Base-by-base conservation (phyloP, 2,329 filamentous ascomycete genomes). In the Penicillium psychrosexuale region DNA sequence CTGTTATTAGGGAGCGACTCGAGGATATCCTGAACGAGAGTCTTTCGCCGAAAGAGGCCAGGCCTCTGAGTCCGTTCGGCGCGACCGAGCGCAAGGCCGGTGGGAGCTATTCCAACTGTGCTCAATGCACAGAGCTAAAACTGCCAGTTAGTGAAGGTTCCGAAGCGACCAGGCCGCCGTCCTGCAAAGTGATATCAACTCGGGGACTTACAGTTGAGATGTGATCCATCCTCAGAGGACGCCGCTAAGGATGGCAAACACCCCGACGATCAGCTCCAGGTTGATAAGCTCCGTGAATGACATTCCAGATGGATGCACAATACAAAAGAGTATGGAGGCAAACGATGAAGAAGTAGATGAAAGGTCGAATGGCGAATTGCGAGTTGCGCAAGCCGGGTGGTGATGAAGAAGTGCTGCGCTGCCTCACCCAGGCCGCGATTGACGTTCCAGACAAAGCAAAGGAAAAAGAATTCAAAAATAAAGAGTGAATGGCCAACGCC, bases 91-190 rank as follows among this genome's bases (percentile, higher is more conserved):
- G 81, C 80, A 61, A 83, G 76, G 58, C 84, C 84, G 55, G 83
- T 76, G 53, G 81, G 78, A 61, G 83, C 84, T 61, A 84, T 78
- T 69, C 82, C 82, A 73, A 85, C 76, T 65, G 82, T 84, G 76
- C 82, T 82, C 70, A 83, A 75, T 66, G 84, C 84, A 82, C 82
- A 84, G 65, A 86, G 79, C 83, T 85, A 64, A 34, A 27, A 5
- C 36, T 36, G 30, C 38, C 8, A 30, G 47, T 66, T 46, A 64
- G 59, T 47, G 8, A n/a, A 28, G 27, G 19, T 31, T 15, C 33
- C 19, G 24, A 22, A 51, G 13, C 31, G 24, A 47, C 24, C 9
- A n/a, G 31, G 37, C 13, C 24, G 17, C 31, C 28, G 24, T 47
- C 34, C 5, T 17, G n/a, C 30, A 19, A 36, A 12, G 28, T 30